Evolutionary conservation across 75 land plant species (phyloP).

Genomic region (Larix kaempferi): DNA sequence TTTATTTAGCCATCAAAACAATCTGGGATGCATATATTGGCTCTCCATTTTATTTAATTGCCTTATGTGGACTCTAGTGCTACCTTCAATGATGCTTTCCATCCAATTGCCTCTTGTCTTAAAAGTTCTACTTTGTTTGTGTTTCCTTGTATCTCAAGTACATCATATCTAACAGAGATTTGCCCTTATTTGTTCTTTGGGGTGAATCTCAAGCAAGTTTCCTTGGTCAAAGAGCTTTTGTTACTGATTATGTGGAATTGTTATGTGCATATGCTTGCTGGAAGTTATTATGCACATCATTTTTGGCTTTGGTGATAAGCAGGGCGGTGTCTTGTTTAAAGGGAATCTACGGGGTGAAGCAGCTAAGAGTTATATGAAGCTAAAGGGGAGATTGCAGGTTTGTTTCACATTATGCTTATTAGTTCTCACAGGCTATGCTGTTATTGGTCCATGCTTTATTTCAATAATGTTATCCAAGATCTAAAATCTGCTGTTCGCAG

Average conservation of each 20-base stretch:
- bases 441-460: not conserved
- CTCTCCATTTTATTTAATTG: not conserved
- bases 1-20: no score
- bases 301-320: not conserved
- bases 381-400: slow-evolving; percentile 63
- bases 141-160: not conserved
- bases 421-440: not conserved
- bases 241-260: not conserved
- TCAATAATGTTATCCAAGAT: not conserved
- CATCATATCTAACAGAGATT: not conserved
- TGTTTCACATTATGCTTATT: not conserved
- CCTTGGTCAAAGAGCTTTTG: not conserved
- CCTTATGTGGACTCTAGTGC: not conserved
- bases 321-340: slow-evolving; percentile 85
- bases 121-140: not conserved
- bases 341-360: slow-evolving; percentile 85
- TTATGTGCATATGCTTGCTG: not conserved
- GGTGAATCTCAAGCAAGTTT: not conserved
- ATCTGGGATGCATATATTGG: no score
- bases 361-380: slow-evolving; percentile 68
- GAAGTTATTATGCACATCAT: not conserved
- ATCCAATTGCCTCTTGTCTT: not conserved
- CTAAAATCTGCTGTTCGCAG: slow-evolving; percentile 30
- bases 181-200: not conserved
- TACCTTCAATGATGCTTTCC: no score